These are phyloP conservation scores for Malassezia globosa DNA, from an alignment of 1,284 basidiomycete genomes.

Conservation along the genomic window DNA sequence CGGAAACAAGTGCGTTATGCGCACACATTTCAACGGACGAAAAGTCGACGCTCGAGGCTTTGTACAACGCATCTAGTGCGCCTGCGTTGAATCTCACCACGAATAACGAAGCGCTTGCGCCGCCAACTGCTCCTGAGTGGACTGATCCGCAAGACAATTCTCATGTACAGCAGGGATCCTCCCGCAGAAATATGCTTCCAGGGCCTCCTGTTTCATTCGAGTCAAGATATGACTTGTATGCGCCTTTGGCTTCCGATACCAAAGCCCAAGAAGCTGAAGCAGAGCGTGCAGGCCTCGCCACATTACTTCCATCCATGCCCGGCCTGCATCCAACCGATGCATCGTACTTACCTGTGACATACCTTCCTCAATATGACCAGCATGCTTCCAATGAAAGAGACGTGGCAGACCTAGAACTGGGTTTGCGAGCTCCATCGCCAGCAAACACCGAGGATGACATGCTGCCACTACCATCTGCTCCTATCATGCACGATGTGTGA, in stretches of 20 bases:
- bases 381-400: no score
- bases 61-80: conserved; percentile 5
- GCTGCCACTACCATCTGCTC: not conserved
- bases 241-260: not conserved
- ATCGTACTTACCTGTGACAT: no score
- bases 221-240: not conserved
- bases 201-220: not conserved
- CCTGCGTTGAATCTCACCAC: not conserved
- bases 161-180: no score
- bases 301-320: conserved; percentile 10
- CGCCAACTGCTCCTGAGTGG: no score
- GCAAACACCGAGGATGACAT: no score
- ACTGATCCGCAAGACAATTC: no score
- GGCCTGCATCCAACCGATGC: no score
- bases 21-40: conserved; percentile 17
- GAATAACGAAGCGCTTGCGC: no score
- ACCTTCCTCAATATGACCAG: no score
- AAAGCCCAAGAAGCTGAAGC: conserved; percentile 10
- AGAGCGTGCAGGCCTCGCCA: not conserved
- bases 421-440: no score
- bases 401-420: no score
- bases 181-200: not conserved
- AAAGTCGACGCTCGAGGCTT: conserved; percentile 5
- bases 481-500: not conserved
- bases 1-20: not conserved